Evolutionary conservation across 345 rosid species (phyloP), one percentile per base, ranked within the genome.

Genomic region (Cardamine chenopodiifolia): DNA sequence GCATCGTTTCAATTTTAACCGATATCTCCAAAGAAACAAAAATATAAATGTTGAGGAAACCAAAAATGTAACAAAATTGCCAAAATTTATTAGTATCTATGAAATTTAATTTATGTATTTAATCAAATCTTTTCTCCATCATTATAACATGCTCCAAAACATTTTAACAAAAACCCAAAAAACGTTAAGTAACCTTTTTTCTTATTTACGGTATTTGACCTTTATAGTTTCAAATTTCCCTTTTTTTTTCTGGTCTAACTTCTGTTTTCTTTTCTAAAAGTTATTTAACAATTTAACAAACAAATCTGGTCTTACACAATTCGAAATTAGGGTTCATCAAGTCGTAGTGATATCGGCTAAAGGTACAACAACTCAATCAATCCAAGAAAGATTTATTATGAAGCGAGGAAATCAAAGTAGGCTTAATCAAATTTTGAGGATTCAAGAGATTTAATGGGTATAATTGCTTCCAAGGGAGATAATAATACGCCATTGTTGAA

Each of bases 401-500:
- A 63, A 73, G 48, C 64, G 15, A 73, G 1, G 31, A 26, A 35
- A 57, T 32, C 39, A 40, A 47, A 47, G 23, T 65, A 73, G 77
- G 72, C 72, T 65, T 65, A 2, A 59, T 49, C 39, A 4, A 14
- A 58, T 73, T 26, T 60, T 6, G 3, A 12, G 64, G n/a, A 13
- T 52, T 52, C 3, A 14, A 18, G 39, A 45, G 66, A 34, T 22
- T 59, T 22, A 28, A 74, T 75, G 74, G 79, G 79, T 61, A 42
- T 37, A 19, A 62, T 68, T 39, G 50, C 26, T 62, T 76, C 78
- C 14, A 80, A 57, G 64, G 75, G 47, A 12, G 72, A 80, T 18
- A 44, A 29, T 6, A 54, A 54, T 19, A 64, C 79, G 12, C 79
- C 76, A 44, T 62, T 82, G 75, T 23, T 80, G 69, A 77, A 25